A percentile compares a stretch with the other conserved stretches of the same genome.
These are phyloP conservation scores for Apiospora malaysiana DNA, from an alignment of 2,329 filamentous ascomycete genomes.

Conservation along the genomic window DNA sequence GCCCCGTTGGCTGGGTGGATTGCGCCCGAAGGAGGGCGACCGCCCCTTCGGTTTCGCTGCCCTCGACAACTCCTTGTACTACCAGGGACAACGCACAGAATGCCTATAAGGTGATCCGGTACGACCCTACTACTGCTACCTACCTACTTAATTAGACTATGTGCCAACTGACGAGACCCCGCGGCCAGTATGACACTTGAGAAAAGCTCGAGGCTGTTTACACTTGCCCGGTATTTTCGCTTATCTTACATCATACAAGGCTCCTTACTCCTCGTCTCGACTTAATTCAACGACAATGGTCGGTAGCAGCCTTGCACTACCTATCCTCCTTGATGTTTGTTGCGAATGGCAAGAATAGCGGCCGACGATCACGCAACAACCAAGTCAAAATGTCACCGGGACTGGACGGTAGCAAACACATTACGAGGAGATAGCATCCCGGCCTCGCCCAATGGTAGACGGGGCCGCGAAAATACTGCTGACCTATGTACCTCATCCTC, in stretches of 20 bases:
- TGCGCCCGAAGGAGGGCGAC: conserved; percentile 11
- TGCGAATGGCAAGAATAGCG: not conserved
- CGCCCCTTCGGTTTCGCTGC: conserved; percentile 3
- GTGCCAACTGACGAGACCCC: not conserved
- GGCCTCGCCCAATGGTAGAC: not conserved
- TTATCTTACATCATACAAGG: conserved; percentile 7
- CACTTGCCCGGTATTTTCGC: not conserved
- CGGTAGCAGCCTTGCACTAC: not conserved
- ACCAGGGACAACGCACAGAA: conserved; percentile 1
- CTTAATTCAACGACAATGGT: not conserved
- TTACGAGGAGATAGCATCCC: conserved; percentile 2
- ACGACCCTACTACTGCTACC: conserved; percentile 7
- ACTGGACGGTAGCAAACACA: conserved; percentile 4
- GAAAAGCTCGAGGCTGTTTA: not conserved
- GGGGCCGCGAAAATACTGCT: not conserved
- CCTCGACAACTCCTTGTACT: conserved; percentile 6
- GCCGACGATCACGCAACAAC: not conserved
- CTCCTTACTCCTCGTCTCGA: not conserved
- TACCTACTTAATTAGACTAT: not conserved
- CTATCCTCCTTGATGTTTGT: not conserved
- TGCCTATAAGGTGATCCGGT: conserved; percentile 1
- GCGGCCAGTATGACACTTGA: not conserved
- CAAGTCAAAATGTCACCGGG: not conserved
- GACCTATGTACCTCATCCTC: not conserved
- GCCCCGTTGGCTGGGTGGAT: conserved; percentile 4